Conservation (phyloP, 495 filamentous ascomycete species). For the Viridothelium virens region DNA sequence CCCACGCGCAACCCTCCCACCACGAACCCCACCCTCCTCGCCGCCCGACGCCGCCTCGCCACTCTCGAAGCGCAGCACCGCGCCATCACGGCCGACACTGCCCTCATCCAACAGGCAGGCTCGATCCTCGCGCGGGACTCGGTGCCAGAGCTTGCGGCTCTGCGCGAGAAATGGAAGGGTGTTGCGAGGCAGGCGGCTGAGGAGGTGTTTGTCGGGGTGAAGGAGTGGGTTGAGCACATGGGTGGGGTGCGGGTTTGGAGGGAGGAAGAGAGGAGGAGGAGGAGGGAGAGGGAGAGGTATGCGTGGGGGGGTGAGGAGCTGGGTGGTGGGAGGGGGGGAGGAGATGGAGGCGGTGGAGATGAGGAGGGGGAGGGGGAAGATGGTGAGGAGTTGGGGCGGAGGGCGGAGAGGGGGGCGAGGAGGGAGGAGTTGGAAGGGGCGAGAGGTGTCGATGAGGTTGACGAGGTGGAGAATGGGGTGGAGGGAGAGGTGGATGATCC, state of each 20-base stretch:
- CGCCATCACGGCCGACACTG: constrained; percentile 33
- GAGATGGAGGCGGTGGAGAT: constrained; percentile 37
- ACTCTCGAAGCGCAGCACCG: constrained; percentile 21
- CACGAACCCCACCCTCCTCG: not conserved
- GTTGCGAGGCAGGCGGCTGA: constrained; percentile 42
- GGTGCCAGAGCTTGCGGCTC: constrained; percentile 42
- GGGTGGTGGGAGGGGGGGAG: constrained; percentile 28
- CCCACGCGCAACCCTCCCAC: not conserved
- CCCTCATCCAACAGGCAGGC: constrained; percentile 45
- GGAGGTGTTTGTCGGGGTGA: constrained; percentile 41
- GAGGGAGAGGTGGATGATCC: constrained; percentile 13
- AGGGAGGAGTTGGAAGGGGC: constrained; percentile 19
- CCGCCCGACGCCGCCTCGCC: constrained; percentile 1
- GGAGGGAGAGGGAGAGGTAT: constrained; percentile 37
- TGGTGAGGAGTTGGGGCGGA: constrained; percentile 22
- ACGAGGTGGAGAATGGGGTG: constrained; percentile 14
- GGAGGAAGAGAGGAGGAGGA: constrained; percentile 39
- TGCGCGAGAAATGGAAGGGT: constrained; percentile 41
- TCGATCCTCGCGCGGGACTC: constrained; percentile 41
- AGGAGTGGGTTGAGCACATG: constrained; percentile 46
- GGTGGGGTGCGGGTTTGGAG: constrained; percentile 52
- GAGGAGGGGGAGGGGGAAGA: constrained; percentile 26
- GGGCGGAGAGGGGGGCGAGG: constrained; percentile 19
- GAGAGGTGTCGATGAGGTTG: constrained; percentile 13
- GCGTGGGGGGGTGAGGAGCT: constrained; percentile 29